A percentile compares a stretch with the other conserved stretches of the same genome.
Conservation (phyloP, 805 yeast species). For the Yueomyces sp. region DNA sequence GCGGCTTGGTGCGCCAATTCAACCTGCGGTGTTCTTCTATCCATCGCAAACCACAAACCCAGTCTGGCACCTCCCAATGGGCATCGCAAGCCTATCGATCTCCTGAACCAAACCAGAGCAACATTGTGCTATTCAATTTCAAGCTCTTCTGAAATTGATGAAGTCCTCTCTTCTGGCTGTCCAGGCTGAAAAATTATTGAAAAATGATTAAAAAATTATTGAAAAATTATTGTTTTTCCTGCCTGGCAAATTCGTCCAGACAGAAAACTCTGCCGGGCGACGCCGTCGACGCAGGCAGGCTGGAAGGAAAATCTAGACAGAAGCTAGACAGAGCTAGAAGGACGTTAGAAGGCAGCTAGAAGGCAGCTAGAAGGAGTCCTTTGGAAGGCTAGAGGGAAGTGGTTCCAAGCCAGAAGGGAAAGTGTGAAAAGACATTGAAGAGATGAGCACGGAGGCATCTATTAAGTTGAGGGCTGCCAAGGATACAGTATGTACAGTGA, state of each 20-base stretch:
- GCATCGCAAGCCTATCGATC: no score
- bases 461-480: slow-evolving; percentile 25
- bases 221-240: background rate
- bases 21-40: background rate
- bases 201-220: no score
- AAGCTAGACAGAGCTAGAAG: background rate
- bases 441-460: slow-evolving; percentile 22
- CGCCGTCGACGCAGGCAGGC: background rate
- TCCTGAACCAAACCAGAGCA: no score
- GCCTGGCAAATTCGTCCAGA: background rate
- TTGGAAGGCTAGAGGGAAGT: background rate
- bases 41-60: no score
- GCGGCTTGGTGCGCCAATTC: slow-evolving; percentile 59
- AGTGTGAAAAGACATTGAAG: background rate
- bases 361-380: background rate
- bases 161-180: no score
- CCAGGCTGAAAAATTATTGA: no score
- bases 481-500: slow-evolving; percentile 23
- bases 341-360: background rate
- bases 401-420: background rate
- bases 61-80: no score
- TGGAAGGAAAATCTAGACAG: background rate
- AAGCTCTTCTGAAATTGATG: no score
- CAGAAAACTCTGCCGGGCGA: background rate
- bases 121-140: no score